Percentiles rank a stretch among this genome's conserved stretches.
phyloP scores from a whole-genome alignment of 2,329 filamentous ascomycete genomes.

The Neonectria ditissima region DNA sequence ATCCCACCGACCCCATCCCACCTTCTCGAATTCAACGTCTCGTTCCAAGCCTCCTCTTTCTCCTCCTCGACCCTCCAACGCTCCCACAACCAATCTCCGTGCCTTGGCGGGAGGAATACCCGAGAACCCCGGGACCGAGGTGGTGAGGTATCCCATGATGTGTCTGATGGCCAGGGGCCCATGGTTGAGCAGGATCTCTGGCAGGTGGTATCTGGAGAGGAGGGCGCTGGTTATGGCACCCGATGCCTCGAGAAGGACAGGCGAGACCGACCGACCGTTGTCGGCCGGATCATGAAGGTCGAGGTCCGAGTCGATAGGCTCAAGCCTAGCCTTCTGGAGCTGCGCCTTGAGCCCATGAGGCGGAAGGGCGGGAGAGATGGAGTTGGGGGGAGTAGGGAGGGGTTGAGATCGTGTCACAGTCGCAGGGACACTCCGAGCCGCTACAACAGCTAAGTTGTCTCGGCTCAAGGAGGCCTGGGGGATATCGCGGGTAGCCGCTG shows the following conservation, averaged over 20 bases:
- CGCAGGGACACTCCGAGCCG: slow-evolving; percentile 72
- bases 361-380: slow-evolving; percentile 88
- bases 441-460: slow-evolving; percentile 81
- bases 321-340: slow-evolving; percentile 69
- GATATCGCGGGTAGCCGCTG: slow-evolving; percentile 76
- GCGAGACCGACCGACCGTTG: slow-evolving; percentile 56
- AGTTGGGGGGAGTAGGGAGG: slow-evolving; percentile 93
- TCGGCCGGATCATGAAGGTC: slow-evolving; percentile 76
- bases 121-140: slow-evolving; percentile 92
- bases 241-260: slow-evolving; percentile 73
- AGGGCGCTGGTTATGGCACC: slow-evolving; percentile 87
- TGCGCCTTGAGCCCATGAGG: slow-evolving; percentile 83
- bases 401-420: slow-evolving; percentile 70
- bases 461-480: slow-evolving; percentile 69
- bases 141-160: slow-evolving; percentile 94
- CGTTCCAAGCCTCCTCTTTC: slow-evolving; percentile 72
- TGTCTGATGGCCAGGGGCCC: slow-evolving; percentile 94
- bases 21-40: slow-evolving; percentile 90
- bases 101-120: slow-evolving; percentile 91
- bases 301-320: slow-evolving; percentile 84
- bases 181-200: slow-evolving; percentile 88
- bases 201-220: slow-evolving; percentile 90
- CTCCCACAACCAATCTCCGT: slow-evolving; percentile 89
- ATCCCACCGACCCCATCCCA: slow-evolving; percentile 97
- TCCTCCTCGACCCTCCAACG: slow-evolving; percentile 82